Evolutionary conservation across 768 basidiomycete species (phyloP), one percentile per base, ranked within the genome.

Genomic region (Mycena sanguinolenta): DNA sequence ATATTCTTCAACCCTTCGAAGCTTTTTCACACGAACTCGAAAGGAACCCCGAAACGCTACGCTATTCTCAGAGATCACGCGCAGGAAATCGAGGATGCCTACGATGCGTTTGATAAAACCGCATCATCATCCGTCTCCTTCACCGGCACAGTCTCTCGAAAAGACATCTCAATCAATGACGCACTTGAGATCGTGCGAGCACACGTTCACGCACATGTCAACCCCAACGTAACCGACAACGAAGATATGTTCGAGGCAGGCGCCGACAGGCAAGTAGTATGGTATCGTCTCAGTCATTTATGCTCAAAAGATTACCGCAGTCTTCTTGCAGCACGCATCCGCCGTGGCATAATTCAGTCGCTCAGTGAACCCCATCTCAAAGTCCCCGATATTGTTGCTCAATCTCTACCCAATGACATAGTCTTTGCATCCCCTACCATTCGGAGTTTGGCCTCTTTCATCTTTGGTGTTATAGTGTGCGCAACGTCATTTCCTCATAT

Each of bases 1-100:
- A 60, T 86, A 9, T 77, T 85, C 28, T 72, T 82, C 1, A 77
- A 76, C 6, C 80, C 82, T 0, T 73, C 76, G 7, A 84, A 84
- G 62, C 85, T 86, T 1, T 86, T 88, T 67, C 74, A 72, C 10
- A 82, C 81, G 57, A 87, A 85, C 0, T 76, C 81, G 3, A 88
- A 88, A 75, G 79, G 78, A 34, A 83, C 83, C 0, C 70, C 82
- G 0, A 76, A 81, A 9, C 58, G 42, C 4, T 27, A 36, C 9
- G 59, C 44, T 2, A 61, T 61, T 25, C 44, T 61, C 13, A n/a
- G 50, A n/a, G 59, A 61, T 23, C 36, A 61, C n/a, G 44, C 44
- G 13, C n/a, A n/a, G n/a, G n/a, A n/a, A n/a, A n/a, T n/a, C n/a
- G n/a, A n/a, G n/a, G n/a, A n/a, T n/a, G n/a, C 44, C 32, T 9